Conservation (phyloP, 768 basidiomycete species). For the Cystobasidium tubakii region DNA sequence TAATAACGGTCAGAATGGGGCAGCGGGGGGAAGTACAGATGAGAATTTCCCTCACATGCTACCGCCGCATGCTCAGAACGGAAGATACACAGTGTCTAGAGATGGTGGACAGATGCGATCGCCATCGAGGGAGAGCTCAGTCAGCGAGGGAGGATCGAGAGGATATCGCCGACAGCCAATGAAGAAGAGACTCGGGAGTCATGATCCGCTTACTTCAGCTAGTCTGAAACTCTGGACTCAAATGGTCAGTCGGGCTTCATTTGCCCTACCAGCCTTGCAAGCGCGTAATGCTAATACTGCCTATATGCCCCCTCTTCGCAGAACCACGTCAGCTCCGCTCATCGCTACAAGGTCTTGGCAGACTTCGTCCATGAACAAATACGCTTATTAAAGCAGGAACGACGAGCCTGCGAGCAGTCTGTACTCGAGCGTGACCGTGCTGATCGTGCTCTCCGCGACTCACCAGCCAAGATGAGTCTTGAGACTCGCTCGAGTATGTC, state of each 20-base stretch:
- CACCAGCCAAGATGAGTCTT: conserved; percentile 50
- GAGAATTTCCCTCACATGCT: conserved; percentile 22
- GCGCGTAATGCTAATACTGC: background rate
- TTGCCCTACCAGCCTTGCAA: background rate
- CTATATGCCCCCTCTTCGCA: conserved; percentile 47
- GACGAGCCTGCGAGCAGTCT: conserved; percentile 67
- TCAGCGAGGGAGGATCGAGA: conserved; percentile 9
- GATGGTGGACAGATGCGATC: conserved; percentile 26
- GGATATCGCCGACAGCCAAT: background rate
- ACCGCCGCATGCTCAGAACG: conserved; percentile 47
- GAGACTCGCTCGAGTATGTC: background rate
- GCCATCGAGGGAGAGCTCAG: conserved; percentile 20
- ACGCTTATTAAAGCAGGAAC: conserved; percentile 72
- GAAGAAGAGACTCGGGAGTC: conserved; percentile 43
- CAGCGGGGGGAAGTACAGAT: conserved; percentile 20
- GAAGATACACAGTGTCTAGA: background rate
- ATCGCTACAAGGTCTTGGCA: conserved; percentile 73
- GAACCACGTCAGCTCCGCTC: conserved; percentile 85
- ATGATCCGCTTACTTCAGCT: conserved; percentile 48
- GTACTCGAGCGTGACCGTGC: conserved; percentile 58
- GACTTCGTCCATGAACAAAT: conserved; percentile 76
- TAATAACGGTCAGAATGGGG: background rate
- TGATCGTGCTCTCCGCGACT: conserved; percentile 44
- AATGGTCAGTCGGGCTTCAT: conserved; percentile 53
- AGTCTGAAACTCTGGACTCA: conserved; percentile 51